These are phyloP conservation scores for Hermanozyma aechmeae DNA, from an alignment of 805 yeast species.

Conservation along the genomic window DNA sequence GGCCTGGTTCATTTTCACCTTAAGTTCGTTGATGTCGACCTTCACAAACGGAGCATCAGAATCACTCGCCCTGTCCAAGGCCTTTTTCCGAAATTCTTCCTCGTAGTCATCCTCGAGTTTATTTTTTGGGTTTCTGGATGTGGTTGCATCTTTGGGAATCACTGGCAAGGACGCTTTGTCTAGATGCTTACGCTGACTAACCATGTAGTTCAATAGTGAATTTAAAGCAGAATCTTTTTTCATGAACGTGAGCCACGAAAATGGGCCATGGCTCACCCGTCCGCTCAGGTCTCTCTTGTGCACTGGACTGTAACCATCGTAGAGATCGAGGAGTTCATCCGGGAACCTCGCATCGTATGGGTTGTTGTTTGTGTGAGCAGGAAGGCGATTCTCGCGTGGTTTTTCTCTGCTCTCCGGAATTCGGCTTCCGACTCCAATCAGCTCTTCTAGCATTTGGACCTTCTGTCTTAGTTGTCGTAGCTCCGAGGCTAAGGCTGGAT, in stretches of 20 bases:
- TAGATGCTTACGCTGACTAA: neutral
- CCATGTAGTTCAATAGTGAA: constrained; percentile 5
- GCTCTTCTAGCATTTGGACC: too few relatives aligned
- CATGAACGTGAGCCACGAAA: constrained; percentile 39
- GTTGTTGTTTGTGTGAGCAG: too few relatives aligned
- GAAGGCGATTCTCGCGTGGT: too few relatives aligned
- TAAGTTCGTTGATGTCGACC: constrained; percentile 2
- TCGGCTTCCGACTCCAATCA: too few relatives aligned
- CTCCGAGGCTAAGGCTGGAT: too few relatives aligned
- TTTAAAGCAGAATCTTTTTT: constrained; percentile 32
- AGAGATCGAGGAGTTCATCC: constrained; percentile 32
- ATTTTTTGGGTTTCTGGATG: neutral
- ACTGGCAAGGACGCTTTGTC: neutral
- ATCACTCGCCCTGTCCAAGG: constrained; percentile 16
- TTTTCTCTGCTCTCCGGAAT: too few relatives aligned
- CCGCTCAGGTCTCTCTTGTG: constrained; percentile 27
- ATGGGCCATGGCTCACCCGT: constrained; percentile 42
- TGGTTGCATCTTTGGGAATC: neutral
- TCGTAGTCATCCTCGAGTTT: constrained; percentile 5
- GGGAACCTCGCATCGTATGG: constrained; percentile 4
- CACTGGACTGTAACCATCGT: constrained; percentile 34
- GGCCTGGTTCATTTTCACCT: constrained; percentile 15
- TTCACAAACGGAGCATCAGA: constrained; percentile 12
- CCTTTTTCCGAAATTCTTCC: constrained; percentile 13
- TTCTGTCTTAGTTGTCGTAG: too few relatives aligned